These are phyloP conservation scores for Thraustochytrium striatum DNA, from an alignment of 352 stramenopile genomes.

Conservation along the genomic window DNA sequence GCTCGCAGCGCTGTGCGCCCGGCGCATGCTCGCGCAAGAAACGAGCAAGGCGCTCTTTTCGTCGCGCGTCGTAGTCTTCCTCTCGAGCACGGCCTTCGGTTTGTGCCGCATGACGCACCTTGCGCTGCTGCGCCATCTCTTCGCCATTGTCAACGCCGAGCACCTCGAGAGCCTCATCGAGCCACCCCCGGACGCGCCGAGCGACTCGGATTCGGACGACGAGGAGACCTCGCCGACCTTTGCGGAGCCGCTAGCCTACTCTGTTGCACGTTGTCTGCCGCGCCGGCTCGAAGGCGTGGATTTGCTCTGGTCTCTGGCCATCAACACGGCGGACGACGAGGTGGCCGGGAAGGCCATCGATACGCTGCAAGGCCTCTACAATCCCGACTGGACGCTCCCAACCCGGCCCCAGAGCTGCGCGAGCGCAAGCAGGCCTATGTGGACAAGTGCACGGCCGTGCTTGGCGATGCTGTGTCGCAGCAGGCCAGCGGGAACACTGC, in stretches of 20 bases:
- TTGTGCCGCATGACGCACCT: too few species aligned
- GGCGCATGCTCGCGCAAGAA: too few species aligned
- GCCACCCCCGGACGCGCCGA: background rate
- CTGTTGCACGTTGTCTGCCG: conserved; percentile 1
- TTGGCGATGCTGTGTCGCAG: background rate
- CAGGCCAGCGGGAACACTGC: too few species aligned
- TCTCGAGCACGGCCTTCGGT: too few species aligned
- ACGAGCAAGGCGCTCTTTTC: too few species aligned
- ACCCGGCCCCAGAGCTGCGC: background rate
- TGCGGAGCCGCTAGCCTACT: background rate
- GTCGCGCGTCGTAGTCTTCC: too few species aligned
- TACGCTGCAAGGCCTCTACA: conserved; percentile 19
- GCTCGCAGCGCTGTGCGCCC: too few species aligned
- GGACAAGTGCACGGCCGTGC: background rate
- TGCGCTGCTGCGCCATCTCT: background rate
- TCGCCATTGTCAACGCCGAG: background rate
- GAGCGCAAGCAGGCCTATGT: conserved; percentile 14
- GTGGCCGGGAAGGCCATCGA: conserved; percentile 10
- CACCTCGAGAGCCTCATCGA: conserved; percentile 3
- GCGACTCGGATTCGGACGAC: background rate
- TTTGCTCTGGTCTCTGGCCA: conserved; percentile 7
- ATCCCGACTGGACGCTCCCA: conserved; percentile 2
- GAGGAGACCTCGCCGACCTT: background rate
- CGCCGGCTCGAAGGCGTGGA: conserved; percentile 13
- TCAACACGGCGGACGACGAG: background rate